Percentiles rank a stretch among this genome's conserved stretches.
Conservation (phyloP, 768 basidiomycete genomes). For the Leccinellum rugosiceps region DNA sequence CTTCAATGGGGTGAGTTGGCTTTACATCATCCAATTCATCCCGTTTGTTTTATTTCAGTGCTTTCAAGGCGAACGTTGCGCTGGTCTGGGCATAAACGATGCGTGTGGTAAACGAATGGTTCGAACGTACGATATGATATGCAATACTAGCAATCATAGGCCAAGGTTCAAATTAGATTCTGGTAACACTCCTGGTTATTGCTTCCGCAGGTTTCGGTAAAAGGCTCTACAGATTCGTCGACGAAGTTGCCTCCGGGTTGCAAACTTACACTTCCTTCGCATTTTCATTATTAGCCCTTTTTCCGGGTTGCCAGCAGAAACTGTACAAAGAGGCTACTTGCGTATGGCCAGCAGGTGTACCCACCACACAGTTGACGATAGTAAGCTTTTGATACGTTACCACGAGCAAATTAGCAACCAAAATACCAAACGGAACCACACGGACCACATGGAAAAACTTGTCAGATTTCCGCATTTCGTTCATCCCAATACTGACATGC, state of each 20-base stretch:
- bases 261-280: conserved; percentile 39
- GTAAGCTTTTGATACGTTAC: conserved; percentile 21
- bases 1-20: conserved; percentile 43
- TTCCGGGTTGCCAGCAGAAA: conserved; percentile 47
- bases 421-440: conserved; percentile 33
- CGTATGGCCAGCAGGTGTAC: conserved; percentile 39
- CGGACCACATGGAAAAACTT: conserved; percentile 36
- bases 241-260: conserved; percentile 28
- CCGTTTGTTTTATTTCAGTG: neutral
- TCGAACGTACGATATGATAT: too few species aligned
- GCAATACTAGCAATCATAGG: neutral
- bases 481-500: neutral
- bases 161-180: neutral
- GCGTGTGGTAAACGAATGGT: conserved; percentile 41
- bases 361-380: conserved; percentile 21
- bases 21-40: neutral
- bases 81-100: conserved; percentile 47
- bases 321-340: conserved; percentile 39
- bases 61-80: conserved; percentile 39
- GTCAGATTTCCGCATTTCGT: conserved; percentile 18
- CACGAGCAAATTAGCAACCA: neutral
- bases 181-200: conserved; percentile 40
- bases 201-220: conserved; percentile 39
- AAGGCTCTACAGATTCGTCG: conserved; percentile 24
- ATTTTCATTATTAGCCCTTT: conserved; percentile 43